These are phyloP conservation scores for Paraconiothyrium sp. DNA, from an alignment of 2,329 filamentous ascomycete genomes.

Conservation along the genomic window DNA sequence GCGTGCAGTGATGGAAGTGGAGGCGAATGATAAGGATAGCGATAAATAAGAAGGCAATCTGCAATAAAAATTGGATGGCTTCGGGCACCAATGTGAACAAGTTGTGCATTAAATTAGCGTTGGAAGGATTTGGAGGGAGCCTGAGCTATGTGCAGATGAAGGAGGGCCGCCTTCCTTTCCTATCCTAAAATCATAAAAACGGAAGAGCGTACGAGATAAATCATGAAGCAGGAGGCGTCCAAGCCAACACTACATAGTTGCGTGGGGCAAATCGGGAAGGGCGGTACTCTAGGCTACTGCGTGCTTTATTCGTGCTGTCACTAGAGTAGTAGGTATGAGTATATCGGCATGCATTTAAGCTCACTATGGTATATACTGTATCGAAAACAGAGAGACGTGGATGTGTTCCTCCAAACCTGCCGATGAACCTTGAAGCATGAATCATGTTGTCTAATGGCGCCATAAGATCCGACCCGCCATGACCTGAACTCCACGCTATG, in stretches of 20 bases:
- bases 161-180: conserved; percentile 19
- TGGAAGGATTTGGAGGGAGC: conserved; percentile 22
- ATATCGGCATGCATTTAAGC: no score
- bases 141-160: conserved; percentile 17
- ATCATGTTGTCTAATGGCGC: background rate
- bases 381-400: no score
- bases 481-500: conserved; percentile 13
- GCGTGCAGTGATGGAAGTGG: conserved; percentile 21
- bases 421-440: no score
- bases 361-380: no score
- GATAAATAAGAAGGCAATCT: conserved; percentile 19
- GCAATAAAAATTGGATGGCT: conserved; percentile 19
- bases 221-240: conserved; percentile 17
- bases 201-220: conserved; percentile 23
- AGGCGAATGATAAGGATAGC: conserved; percentile 16
- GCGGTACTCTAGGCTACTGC: no score
- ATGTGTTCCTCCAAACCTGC: background rate
- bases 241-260: no score
- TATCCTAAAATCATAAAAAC: conserved; percentile 20
- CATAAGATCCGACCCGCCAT: no score
- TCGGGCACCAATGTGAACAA: conserved; percentile 21
- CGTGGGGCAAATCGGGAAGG: no score
- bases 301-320: no score
- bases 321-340: no score
- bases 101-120: conserved; percentile 19